These are phyloP conservation scores for Claviceps spartinae DNA, from an alignment of 2,329 filamentous ascomycete genomes.

Conservation along the genomic window DNA sequence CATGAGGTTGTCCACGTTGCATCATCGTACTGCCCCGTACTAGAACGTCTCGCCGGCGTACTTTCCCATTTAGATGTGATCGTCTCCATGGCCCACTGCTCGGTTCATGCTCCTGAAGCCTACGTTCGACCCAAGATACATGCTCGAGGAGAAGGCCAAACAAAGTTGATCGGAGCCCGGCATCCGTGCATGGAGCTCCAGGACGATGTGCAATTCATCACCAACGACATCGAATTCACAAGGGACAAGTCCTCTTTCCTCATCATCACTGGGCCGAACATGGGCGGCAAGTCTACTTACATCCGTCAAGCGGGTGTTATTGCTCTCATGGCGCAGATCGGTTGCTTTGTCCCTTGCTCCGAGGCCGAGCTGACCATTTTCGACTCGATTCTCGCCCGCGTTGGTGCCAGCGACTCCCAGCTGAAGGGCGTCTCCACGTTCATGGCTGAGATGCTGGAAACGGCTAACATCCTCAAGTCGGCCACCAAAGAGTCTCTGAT, in stretches of 20 bases:
- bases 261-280: constrained; percentile 95
- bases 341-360: constrained; percentile 86
- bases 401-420: constrained; percentile 91
- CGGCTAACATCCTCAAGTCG: constrained; percentile 94
- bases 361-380: constrained; percentile 91
- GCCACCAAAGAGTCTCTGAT: constrained; percentile 91
- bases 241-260: constrained; percentile 76
- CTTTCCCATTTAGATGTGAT: constrained; percentile 88
- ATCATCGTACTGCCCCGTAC: constrained; percentile 83
- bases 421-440: constrained; percentile 97
- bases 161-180: constrained; percentile 79
- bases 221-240: constrained; percentile 78
- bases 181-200: constrained; percentile 99
- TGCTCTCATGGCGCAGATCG: constrained; percentile 91
- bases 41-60: constrained; percentile 78
- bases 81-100: constrained; percentile 82
- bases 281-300: constrained; percentile 98
- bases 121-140: constrained; percentile 91
- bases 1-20: constrained; percentile 87
- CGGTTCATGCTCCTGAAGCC: constrained; percentile 80
- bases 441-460: constrained; percentile 99
- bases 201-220: constrained; percentile 96
- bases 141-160: constrained; percentile 73
- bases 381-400: constrained; percentile 89
- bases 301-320: constrained; percentile 96